Conservation (phyloP, 306 rosid species). For the Cucurbita ficifolia region DNA sequence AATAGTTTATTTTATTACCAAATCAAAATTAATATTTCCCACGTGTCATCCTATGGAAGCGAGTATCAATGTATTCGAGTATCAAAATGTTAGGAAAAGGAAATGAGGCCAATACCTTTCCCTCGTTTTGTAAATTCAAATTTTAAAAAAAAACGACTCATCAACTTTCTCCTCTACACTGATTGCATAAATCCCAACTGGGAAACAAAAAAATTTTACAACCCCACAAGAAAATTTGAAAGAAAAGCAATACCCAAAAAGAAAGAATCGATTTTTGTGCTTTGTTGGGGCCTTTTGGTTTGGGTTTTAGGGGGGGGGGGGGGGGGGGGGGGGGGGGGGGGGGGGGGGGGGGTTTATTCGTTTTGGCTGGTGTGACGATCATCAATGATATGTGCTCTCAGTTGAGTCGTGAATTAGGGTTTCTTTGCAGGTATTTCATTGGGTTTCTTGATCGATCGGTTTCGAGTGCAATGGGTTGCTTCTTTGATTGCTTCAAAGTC, state of each 20-base stretch:
- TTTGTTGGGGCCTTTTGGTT: background rate
- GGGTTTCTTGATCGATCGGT: constrained; percentile 54
- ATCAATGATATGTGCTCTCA: constrained; percentile 46
- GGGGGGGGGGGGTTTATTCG: background rate
- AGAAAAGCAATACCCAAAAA: constrained; percentile 7
- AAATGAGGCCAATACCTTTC: constrained; percentile 27
- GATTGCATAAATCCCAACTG: constrained; percentile 9
- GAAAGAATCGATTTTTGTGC: background rate
- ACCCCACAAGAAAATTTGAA: constrained; percentile 10
- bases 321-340: background rate
- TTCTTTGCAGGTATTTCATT: constrained; percentile 26
- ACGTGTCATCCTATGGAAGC: background rate
- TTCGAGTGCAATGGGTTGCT: constrained; percentile 65
- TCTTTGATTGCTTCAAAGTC: constrained; percentile 61
- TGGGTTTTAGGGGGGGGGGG: background rate
- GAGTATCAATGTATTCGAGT: background rate
- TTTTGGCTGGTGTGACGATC: background rate
- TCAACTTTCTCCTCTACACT: constrained; percentile 20
- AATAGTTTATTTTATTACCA: background rate
- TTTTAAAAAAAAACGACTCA: constrained; percentile 42
- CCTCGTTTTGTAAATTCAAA: constrained; percentile 64
- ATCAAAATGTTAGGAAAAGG: background rate
- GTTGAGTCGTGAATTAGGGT: constrained; percentile 31
- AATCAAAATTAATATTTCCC: background rate
- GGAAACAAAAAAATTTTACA: background rate